A percentile compares a stretch with the other conserved stretches of the same genome.
These are phyloP conservation scores for Aurifilum marmelostoma DNA, from an alignment of 2,329 filamentous ascomycete species.

Conservation along the genomic window DNA sequence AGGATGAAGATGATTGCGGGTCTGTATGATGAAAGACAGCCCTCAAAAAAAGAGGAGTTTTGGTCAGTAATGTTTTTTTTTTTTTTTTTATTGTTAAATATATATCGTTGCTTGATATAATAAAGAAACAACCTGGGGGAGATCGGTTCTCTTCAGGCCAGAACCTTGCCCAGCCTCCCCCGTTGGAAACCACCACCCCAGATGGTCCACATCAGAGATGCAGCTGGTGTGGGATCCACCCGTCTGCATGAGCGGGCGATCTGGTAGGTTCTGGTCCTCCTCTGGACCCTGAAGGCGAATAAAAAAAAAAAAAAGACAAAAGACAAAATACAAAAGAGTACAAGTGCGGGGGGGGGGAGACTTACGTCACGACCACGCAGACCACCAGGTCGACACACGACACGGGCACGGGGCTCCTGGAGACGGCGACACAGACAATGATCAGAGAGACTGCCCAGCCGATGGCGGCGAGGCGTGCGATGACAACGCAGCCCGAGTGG, in stretches of 20 bases:
- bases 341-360: background rate
- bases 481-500: slow-evolving; percentile 37
- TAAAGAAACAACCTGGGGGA: background rate
- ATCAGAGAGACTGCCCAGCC: slow-evolving; percentile 38
- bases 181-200: background rate
- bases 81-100: background rate
- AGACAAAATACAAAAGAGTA: background rate
- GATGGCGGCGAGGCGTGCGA: slow-evolving; percentile 35
- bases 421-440: slow-evolving; percentile 34
- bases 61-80: background rate
- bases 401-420: slow-evolving; percentile 20
- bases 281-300: no score
- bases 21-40: slow-evolving; percentile 16
- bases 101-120: background rate
- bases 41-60: no score
- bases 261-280: slow-evolving; percentile 16
- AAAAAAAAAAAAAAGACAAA: background rate
- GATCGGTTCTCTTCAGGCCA: background rate
- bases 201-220: slow-evolving; percentile 26
- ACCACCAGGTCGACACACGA: slow-evolving; percentile 36
- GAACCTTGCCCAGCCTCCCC: slow-evolving; percentile 10
- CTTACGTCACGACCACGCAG: slow-evolving; percentile 35
- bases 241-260: slow-evolving; percentile 12
- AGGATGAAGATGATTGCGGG: slow-evolving; percentile 30
- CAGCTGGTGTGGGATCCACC: slow-evolving; percentile 17